Percentiles rank a stretch among this genome's conserved stretches.
These are phyloP conservation scores for Aspergillus carlsbadensis DNA, from an alignment of 495 filamentous ascomycete species.

Conservation along the genomic window DNA sequence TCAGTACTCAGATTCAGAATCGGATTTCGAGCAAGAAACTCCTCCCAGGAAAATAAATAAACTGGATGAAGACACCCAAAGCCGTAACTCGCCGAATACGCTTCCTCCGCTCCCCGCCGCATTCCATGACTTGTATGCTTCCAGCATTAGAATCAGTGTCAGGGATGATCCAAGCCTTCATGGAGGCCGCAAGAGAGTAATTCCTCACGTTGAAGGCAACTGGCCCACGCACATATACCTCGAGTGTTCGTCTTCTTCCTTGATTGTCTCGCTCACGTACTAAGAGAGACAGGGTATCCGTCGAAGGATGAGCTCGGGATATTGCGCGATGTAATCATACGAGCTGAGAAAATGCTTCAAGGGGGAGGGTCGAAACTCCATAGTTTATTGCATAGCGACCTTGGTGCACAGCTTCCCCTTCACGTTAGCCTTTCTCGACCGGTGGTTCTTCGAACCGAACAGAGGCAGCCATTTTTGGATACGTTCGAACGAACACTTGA, in stretches of 20 bases:
- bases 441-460: constrained; percentile 61
- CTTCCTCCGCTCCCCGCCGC: constrained; percentile 79
- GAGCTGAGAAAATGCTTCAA: constrained; percentile 26
- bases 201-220: constrained; percentile 82
- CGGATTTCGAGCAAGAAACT: constrained; percentile 39
- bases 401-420: constrained; percentile 76
- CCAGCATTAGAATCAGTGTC: constrained; percentile 65
- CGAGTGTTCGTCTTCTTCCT: constrained; percentile 67
- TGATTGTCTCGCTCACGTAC: constrained; percentile 12
- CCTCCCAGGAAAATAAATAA: constrained; percentile 28
- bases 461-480: constrained; percentile 62
- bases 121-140: constrained; percentile 92
- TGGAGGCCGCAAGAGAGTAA: constrained; percentile 74
- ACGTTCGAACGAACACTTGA: constrained; percentile 32
- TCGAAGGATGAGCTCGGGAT: constrained; percentile 50
- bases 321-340: constrained; percentile 52
- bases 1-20: constrained; percentile 71
- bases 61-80: constrained; percentile 12
- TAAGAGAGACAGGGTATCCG: constrained; percentile 66
- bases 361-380: constrained; percentile 31
- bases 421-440: constrained; percentile 88
- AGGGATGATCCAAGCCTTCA: constrained; percentile 82
- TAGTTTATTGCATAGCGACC: constrained; percentile 70
- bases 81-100: constrained; percentile 12
- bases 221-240: constrained; percentile 94